A percentile compares a stretch with the other conserved stretches of the same genome.
phyloP scores from a whole-genome alignment of 1,284 basidiomycete species.

The Paramarasmius palmivorus region DNA sequence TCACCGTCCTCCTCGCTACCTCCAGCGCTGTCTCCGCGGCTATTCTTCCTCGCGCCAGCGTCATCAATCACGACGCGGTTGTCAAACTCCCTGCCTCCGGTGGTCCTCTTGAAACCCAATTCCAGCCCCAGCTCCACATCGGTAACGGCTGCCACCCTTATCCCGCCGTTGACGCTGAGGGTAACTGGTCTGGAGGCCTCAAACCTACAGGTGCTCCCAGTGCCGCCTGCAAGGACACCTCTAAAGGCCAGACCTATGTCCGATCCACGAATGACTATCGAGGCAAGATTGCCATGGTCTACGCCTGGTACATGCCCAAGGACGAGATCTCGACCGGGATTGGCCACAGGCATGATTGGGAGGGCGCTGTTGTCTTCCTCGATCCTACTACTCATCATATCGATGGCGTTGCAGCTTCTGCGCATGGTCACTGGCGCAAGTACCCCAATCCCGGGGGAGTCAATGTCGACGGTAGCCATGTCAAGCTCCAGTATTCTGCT shows the following conservation, averaged over 20 bases:
- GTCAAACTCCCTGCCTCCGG: too few relatives aligned
- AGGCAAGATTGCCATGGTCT: slow-evolving; percentile 5
- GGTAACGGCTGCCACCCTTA: slow-evolving; percentile 15
- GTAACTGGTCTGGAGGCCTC: slow-evolving; percentile 10
- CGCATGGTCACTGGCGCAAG: slow-evolving; percentile 9
- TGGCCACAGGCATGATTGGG: slow-evolving; percentile 14
- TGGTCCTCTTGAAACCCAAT: neutral
- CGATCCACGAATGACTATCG: slow-evolving; percentile 7
- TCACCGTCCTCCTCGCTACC: neutral
- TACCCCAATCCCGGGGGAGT: too few relatives aligned
- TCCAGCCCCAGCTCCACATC: slow-evolving; percentile 10
- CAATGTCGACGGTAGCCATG: too few relatives aligned
- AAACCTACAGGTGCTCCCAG: slow-evolving; percentile 7
- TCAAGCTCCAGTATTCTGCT: too few relatives aligned
- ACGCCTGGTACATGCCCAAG: slow-evolving; percentile 16
- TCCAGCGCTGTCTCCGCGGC: too few relatives aligned
- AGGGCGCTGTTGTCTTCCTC: slow-evolving; percentile 11
- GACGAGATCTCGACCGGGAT: slow-evolving; percentile 7
- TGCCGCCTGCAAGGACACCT: slow-evolving; percentile 7
- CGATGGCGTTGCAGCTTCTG: slow-evolving; percentile 11
- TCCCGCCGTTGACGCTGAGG: slow-evolving; percentile 13
- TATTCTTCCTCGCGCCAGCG: too few relatives aligned
- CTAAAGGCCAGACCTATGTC: slow-evolving; percentile 12
- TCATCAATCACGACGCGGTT: too few relatives aligned
- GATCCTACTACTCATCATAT: slow-evolving; percentile 10